Evolutionary conservation across 345 rosid genomes (phyloP), one percentile per base, ranked within the genome.

Genomic region (Barbarea vulgaris): DNA sequence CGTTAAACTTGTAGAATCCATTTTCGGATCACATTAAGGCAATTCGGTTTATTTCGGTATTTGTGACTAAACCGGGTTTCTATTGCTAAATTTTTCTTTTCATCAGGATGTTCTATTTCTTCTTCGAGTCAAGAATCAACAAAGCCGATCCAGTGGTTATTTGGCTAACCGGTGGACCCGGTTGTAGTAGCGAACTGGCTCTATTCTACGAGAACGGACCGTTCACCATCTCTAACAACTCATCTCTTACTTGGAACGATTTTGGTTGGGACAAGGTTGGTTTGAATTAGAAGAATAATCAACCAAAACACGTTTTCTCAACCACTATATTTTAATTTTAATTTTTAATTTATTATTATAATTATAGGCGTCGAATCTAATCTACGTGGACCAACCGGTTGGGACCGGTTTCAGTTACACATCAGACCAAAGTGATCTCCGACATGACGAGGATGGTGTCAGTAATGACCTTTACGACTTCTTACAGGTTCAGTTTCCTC

Each of bases 151-250:
- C 98, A 17, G 96, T 95, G 33, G 98, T 95, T 18, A 86, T 95
- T 52, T 95, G 99, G 99, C 59, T 92, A 74, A 90, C 98, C 0
- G 99, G 99, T 37, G 99, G 99, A 8, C 99, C 99, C 15, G 98
- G 99, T 41, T 95, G 99, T 73, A 80, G 98, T 77, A 87, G 97
- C 71, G 92, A 88, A 73, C 37, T 95, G 28, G 99, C 98, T 31
- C 63, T 92, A 80, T 95, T 95, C 85, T 92, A 89, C 58, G 99
- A 95, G 78, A 95, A 90, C 69, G 99, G 99, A 25, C 99, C 98
- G 53, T 90, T 85, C 83, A 81, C 83, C 13, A 59, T 95, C 57
- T 59, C 89, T 4, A 80, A 84, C 12, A 87, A 92, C 70, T 47
- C 84, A 58, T 86, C 99, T 10, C 99, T 95, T 64, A 3, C 69